Evolutionary conservation across 805 yeast genomes (phyloP).

Genomic region (Yamadazyma insecticola): DNA sequence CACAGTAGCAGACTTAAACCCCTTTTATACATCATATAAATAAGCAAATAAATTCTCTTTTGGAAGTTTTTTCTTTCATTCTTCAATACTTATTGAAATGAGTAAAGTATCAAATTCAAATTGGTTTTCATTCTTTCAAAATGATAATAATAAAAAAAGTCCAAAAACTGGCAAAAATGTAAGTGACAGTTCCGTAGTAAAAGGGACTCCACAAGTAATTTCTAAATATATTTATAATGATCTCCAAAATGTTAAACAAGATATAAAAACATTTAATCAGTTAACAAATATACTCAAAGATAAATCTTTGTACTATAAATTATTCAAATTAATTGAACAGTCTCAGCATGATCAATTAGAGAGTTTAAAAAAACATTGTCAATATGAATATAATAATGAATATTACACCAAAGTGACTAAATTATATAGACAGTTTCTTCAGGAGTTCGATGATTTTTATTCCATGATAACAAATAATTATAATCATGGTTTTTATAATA

Average conservation of each 20-base stretch:
- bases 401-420: constrained; percentile 15
- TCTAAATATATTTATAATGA: constrained; percentile 19
- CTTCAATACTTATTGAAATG: too few relatives aligned
- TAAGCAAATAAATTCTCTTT: too few relatives aligned
- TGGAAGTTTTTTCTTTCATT: too few relatives aligned
- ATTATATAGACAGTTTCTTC: constrained; percentile 15
- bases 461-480: constrained; percentile 19
- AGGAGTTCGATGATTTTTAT: constrained; percentile 17
- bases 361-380: constrained; percentile 9
- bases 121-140: too few relatives aligned
- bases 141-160: too few relatives aligned
- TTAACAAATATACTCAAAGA: constrained; percentile 15
- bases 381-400: constrained; percentile 9
- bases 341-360: constrained; percentile 15
- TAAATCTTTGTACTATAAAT: constrained; percentile 17
- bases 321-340: constrained; percentile 16
- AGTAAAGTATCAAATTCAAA: too few relatives aligned
- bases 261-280: constrained; percentile 19
- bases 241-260: constrained; percentile 15
- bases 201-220: constrained; percentile 16
- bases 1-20: too few relatives aligned
- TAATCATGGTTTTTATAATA: constrained; percentile 19
- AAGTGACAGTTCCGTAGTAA: too few relatives aligned
- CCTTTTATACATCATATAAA: too few relatives aligned
- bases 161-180: too few relatives aligned